Conservation (phyloP, 768 basidiomycete genomes). For the Phylloporus sp. region DNA sequence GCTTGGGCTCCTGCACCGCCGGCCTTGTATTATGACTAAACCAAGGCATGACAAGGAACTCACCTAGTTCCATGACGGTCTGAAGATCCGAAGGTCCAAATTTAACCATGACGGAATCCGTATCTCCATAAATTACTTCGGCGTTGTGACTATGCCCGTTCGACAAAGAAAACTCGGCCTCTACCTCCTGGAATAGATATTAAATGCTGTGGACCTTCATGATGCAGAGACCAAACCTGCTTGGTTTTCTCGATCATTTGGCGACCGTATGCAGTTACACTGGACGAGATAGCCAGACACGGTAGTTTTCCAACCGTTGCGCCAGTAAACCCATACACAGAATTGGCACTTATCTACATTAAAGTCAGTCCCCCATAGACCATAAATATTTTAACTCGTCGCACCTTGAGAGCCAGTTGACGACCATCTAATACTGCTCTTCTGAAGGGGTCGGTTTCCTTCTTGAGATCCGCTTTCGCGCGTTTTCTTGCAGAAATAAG, state of each 20-base stretch:
- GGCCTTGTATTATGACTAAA: neutral
- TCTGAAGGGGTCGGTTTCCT: conserved; percentile 94
- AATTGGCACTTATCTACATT: conserved; percentile 92
- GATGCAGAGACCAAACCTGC: conserved; percentile 41
- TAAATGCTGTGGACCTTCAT: neutral
- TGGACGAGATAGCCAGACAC: conserved; percentile 93
- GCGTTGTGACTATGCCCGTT: conserved; percentile 88
- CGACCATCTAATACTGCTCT: conserved; percentile 96
- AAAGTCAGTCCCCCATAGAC: neutral
- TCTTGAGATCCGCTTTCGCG: conserved; percentile 93
- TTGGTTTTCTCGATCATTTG: conserved; percentile 99
- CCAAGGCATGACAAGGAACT: conserved; percentile 16
- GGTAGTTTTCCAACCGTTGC: conserved; percentile 96
- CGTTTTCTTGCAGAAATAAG: conserved; percentile 90
- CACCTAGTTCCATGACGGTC: conserved; percentile 87
- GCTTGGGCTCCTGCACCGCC: conserved; percentile 73
- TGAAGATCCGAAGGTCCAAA: conserved; percentile 88
- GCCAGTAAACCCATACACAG: conserved; percentile 98
- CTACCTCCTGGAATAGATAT: conserved; percentile 59
- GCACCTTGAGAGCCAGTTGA: conserved; percentile 91
- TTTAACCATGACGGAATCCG: conserved; percentile 98
- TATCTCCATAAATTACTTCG: conserved; percentile 96
- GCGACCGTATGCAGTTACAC: conserved; percentile 92
- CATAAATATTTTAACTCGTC: neutral
- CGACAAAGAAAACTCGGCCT: conserved; percentile 75